phyloP scores from a whole-genome alignment of 371 early-diverging fungal species.

The Mortierella sp. region DNA sequence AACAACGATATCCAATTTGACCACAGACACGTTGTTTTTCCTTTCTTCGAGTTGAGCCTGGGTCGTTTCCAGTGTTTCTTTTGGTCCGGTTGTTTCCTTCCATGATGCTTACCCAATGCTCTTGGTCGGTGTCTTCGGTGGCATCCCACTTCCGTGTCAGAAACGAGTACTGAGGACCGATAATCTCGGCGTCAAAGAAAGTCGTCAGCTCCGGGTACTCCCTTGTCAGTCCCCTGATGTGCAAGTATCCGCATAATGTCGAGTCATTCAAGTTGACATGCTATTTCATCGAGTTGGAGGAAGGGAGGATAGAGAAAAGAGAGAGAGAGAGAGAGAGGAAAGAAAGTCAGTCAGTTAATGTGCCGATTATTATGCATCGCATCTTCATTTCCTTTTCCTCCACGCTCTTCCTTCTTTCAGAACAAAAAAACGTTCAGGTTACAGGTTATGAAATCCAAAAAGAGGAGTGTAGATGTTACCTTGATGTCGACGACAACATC shows the following conservation, averaged over 20 bases:
- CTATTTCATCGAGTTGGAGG: constrained; percentile 45
- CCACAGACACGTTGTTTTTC: background rate
- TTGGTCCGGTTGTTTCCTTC: background rate
- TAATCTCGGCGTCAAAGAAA: constrained; percentile 88
- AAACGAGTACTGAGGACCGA: constrained; percentile 82
- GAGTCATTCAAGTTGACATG: constrained; percentile 80
- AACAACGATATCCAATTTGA: background rate
- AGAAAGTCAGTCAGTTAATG: background rate
- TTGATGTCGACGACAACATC: constrained; percentile 81
- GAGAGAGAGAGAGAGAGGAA: no score
- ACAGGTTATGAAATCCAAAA: background rate
- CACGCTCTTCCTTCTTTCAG: background rate
- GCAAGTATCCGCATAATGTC: constrained; percentile 82
- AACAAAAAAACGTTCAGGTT: background rate
- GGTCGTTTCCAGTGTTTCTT: background rate
- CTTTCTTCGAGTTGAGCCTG: background rate
- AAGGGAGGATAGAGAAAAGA: background rate
- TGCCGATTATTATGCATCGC: background rate
- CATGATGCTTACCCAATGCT: constrained; percentile 80
- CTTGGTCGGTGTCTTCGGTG: constrained; percentile 74
- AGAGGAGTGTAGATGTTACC: constrained; percentile 59
- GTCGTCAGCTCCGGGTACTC: constrained; percentile 86
- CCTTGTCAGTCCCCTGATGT: constrained; percentile 84
- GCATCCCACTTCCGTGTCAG: constrained; percentile 91
- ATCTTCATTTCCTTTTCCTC: background rate